Evolutionary conservation across 2,329 filamentous ascomycete genomes (phyloP).

Genomic region (Aspergillus fumigatiaffinis): DNA sequence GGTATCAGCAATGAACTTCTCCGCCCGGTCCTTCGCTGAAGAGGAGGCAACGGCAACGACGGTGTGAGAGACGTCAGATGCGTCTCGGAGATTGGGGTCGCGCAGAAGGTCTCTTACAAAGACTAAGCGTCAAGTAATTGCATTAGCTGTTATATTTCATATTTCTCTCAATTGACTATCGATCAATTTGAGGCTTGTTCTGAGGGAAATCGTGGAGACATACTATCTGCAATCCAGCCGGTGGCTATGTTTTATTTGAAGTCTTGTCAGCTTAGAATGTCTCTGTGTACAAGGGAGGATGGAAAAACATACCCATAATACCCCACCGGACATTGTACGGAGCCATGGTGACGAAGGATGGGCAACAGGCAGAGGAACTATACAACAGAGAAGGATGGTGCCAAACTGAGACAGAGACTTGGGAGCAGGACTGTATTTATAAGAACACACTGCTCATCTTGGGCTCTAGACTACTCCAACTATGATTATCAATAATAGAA

Average conservation of each 20-base stretch:
- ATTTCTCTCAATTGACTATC: not conserved
- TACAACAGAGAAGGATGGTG: not conserved
- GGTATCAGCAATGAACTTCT: constrained; percentile 67
- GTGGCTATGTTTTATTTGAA: constrained; percentile 32
- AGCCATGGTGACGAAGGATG: constrained; percentile 21
- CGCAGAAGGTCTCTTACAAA: constrained; percentile 76
- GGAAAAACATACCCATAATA: constrained; percentile 37
- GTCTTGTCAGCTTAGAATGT: constrained; percentile 12
- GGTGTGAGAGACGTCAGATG: constrained; percentile 69
- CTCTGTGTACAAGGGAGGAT: not conserved
- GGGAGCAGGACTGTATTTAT: constrained; percentile 1
- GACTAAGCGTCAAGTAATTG: constrained; percentile 27
- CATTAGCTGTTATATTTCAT: not conserved
- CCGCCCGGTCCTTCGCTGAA: constrained; percentile 64
- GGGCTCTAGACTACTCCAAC: not conserved
- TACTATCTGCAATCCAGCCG: constrained; percentile 41
- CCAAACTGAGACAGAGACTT: not conserved
- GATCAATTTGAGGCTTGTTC: not conserved
- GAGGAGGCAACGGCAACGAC: constrained; percentile 79
- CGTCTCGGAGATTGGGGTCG: constrained; percentile 65
- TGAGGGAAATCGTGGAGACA: constrained; percentile 2
- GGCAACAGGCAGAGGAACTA: not conserved
- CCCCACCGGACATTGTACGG: constrained; percentile 40
- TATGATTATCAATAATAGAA: not conserved
- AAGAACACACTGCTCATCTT: constrained; percentile 3